phyloP scores from a whole-genome alignment of 2,329 filamentous ascomycete species.

The Aspergillus puulaauensis region DNA sequence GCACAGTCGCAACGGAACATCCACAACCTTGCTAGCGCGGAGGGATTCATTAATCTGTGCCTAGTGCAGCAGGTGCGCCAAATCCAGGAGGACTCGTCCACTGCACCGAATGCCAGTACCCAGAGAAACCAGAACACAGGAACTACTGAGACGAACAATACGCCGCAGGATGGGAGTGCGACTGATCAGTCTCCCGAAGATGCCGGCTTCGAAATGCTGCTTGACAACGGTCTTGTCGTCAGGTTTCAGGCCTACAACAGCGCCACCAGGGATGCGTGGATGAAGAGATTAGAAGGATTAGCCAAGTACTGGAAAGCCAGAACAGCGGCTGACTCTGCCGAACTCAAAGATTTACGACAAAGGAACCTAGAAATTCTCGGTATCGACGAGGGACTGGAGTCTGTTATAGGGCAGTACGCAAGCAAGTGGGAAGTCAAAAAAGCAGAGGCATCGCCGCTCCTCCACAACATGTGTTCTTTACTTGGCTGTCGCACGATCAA shows the following conservation, averaged over 20 bases:
- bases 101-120: constrained; percentile 54
- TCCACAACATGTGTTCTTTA: constrained; percentile 70
- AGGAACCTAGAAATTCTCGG: constrained; percentile 60
- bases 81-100: constrained; percentile 53
- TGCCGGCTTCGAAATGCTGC: constrained; percentile 60
- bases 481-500: constrained; percentile 61
- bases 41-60: constrained; percentile 64
- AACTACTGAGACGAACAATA: constrained; percentile 37
- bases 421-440: constrained; percentile 68
- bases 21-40: constrained; percentile 58
- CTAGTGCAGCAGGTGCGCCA: constrained; percentile 58
- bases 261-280: constrained; percentile 61
- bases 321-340: constrained; percentile 54
- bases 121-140: constrained; percentile 52
- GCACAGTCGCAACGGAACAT: constrained; percentile 60
- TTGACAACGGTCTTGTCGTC: constrained; percentile 62
- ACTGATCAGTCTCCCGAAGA: constrained; percentile 56
- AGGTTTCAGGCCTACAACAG: constrained; percentile 61
- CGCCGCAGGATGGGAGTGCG: constrained; percentile 52
- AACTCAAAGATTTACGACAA: constrained; percentile 57
- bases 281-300: constrained; percentile 56
- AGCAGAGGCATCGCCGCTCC: constrained; percentile 59
- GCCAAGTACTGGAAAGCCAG: constrained; percentile 63
- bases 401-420: constrained; percentile 64
- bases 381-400: constrained; percentile 66